These are phyloP conservation scores for Wickerhamomyces hampshirensis DNA, from an alignment of 805 yeast genomes.

Conservation along the genomic window DNA sequence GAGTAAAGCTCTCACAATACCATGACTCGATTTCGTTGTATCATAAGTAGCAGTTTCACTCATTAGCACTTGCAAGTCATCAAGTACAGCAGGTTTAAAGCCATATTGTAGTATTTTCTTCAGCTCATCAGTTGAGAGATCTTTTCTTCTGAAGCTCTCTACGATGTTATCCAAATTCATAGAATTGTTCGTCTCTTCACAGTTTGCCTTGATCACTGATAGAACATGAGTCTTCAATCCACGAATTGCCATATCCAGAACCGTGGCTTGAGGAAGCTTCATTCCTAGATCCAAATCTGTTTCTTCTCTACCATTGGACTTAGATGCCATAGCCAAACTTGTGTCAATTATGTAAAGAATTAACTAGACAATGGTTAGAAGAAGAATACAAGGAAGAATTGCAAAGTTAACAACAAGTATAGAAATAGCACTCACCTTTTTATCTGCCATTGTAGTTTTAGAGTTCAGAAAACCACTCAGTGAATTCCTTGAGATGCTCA, in stretches of 20 bases:
- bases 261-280: constrained; percentile 37
- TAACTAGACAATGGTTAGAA: too few species aligned
- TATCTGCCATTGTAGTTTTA: constrained; percentile 28
- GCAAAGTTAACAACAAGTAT: neutral
- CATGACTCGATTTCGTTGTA: constrained; percentile 7
- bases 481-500: too few species aligned
- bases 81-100: too few species aligned
- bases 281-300: constrained; percentile 34
- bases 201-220: constrained; percentile 27
- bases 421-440: constrained; percentile 26
- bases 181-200: constrained; percentile 1
- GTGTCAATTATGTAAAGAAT: constrained; percentile 49
- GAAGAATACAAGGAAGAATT: too few species aligned
- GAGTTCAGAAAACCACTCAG: too few species aligned
- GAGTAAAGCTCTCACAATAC: constrained; percentile 12
- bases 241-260: constrained; percentile 24
- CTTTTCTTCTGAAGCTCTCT: constrained; percentile 5
- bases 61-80: constrained; percentile 2
- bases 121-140: too few species aligned
- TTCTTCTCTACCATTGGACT: constrained; percentile 24
- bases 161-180: constrained; percentile 2
- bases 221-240: constrained; percentile 38
- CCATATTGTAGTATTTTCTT: too few species aligned
- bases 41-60: constrained; percentile 1
- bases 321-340: constrained; percentile 34